A percentile compares a stretch with the other conserved stretches of the same genome.
Evolutionary conservation across 768 basidiomycete species (phyloP).

Genomic region (Myochromella boudieri): DNA sequence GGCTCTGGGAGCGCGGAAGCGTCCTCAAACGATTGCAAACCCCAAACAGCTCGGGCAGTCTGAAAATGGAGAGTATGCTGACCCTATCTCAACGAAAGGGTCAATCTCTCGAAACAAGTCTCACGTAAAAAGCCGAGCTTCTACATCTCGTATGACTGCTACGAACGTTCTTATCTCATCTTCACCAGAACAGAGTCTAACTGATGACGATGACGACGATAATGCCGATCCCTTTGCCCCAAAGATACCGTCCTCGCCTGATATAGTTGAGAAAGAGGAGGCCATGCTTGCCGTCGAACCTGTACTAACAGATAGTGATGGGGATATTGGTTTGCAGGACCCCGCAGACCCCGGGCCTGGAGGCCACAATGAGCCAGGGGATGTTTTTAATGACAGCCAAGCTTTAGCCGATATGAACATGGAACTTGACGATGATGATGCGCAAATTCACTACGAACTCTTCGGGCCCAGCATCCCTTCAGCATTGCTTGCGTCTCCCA

Average conservation of each 20-base stretch:
- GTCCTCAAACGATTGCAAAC: background rate
- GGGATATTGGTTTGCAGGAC: background rate
- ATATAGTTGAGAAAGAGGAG: background rate
- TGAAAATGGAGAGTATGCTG: too few relatives aligned
- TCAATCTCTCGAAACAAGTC: too few relatives aligned
- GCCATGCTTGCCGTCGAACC: background rate
- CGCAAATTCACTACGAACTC: constrained; percentile 10
- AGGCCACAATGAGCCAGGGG: background rate
- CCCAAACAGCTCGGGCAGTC: too few relatives aligned
- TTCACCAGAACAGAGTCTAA: background rate
- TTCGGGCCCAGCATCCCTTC: background rate
- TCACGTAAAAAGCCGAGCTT: background rate
- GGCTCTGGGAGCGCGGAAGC: constrained; percentile 1
- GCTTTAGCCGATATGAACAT: background rate
- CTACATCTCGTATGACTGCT: background rate
- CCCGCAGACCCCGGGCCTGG: background rate
- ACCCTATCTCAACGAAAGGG: too few relatives aligned
- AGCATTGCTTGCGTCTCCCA: too few relatives aligned
- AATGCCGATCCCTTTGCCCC: background rate
- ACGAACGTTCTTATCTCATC: background rate
- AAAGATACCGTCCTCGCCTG: background rate
- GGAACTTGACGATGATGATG: constrained; percentile 16
- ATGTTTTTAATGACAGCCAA: too few relatives aligned
- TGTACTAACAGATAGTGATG: background rate
- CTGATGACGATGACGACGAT: constrained; percentile 2